Conservation (phyloP, 2,329 filamentous ascomycete species). For the Aspergillus luchuensis region DNA sequence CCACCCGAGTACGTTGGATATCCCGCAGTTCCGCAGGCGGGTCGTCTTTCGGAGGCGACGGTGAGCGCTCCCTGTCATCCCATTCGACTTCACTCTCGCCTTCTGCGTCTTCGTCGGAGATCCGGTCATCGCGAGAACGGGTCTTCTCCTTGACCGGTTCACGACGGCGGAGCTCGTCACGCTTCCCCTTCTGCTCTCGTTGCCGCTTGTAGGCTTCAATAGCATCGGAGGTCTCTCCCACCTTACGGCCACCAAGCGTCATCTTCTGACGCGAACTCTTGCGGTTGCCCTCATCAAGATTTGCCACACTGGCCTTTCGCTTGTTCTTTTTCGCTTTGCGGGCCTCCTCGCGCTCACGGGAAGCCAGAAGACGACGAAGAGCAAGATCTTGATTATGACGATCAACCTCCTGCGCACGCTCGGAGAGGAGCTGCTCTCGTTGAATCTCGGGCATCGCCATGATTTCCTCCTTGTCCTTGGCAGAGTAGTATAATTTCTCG, state of each 20-base stretch:
- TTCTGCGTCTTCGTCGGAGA: slow-evolving; percentile 64
- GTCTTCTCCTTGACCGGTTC: slow-evolving; percentile 55
- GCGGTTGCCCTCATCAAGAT: slow-evolving; percentile 74
- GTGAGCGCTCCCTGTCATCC: slow-evolving; percentile 60
- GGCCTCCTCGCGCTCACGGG: slow-evolving; percentile 64
- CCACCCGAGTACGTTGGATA: slow-evolving; percentile 79
- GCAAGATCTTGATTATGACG: slow-evolving; percentile 79
- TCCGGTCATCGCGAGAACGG: slow-evolving; percentile 62
- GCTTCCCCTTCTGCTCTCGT: slow-evolving; percentile 59
- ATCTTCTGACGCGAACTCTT: slow-evolving; percentile 74
- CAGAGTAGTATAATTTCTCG: slow-evolving; percentile 79
- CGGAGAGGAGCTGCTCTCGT: slow-evolving; percentile 85
- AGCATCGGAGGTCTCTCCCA: slow-evolving; percentile 67
- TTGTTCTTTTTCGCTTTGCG: slow-evolving; percentile 57
- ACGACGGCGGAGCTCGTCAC: slow-evolving; percentile 50
- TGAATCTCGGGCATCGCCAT: slow-evolving; percentile 87
- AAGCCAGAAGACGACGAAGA: slow-evolving; percentile 73
- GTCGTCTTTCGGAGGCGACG: slow-evolving; percentile 60
- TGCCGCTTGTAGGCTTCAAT: slow-evolving; percentile 71
- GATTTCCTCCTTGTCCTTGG: slow-evolving; percentile 74
- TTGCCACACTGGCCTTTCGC: slow-evolving; percentile 76
- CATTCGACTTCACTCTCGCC: slow-evolving; percentile 81
- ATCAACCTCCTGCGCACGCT: slow-evolving; percentile 81
- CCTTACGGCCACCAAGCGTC: slow-evolving; percentile 65
- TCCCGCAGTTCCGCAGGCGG: slow-evolving; percentile 75